Evolutionary conservation across 352 stramenopile species (phyloP).

Genomic region (Globisporangium nunn): DNA sequence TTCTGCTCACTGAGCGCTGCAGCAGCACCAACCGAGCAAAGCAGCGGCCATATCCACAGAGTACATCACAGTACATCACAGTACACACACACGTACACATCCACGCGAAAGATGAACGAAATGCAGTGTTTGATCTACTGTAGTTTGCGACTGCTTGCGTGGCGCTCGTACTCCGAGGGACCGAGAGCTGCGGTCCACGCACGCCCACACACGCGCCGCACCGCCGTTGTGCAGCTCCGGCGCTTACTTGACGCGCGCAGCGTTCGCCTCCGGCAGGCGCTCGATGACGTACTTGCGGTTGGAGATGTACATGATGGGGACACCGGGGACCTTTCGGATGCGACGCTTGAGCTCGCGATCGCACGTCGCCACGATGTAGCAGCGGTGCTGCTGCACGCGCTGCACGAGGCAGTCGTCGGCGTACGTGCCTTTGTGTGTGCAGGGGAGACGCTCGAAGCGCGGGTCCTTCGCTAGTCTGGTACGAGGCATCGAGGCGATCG

Average conservation of each 20-base stretch:
- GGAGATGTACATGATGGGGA: constrained; percentile 99
- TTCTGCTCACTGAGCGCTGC: background rate
- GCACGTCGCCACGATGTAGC: constrained; percentile 99
- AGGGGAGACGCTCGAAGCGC: constrained; percentile 97
- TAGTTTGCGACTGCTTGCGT: background rate
- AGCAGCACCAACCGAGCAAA: background rate
- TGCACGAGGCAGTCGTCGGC: constrained; percentile 98
- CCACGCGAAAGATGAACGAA: background rate
- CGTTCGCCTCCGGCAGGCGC: constrained; percentile 96
- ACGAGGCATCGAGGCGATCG: no score
- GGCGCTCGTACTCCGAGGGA: background rate
- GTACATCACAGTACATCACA: no score
- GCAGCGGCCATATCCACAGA: background rate
- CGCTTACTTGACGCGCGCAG: constrained; percentile 80
- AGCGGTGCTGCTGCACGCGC: constrained; percentile 91
- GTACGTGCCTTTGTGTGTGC: constrained; percentile 98
- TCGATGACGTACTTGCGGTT: constrained; percentile 99
- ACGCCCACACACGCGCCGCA: no score
- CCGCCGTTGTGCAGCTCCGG: no score
- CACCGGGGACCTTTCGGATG: constrained; percentile 98
- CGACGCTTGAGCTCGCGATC: constrained; percentile 98
- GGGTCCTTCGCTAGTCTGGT: constrained; percentile 94
- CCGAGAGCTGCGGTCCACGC: no score
- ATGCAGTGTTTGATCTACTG: background rate
- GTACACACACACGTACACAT: no score